Base-by-base conservation (phyloP, 176 grass and related monocot species). In the Oryza brachyantha region DNA sequence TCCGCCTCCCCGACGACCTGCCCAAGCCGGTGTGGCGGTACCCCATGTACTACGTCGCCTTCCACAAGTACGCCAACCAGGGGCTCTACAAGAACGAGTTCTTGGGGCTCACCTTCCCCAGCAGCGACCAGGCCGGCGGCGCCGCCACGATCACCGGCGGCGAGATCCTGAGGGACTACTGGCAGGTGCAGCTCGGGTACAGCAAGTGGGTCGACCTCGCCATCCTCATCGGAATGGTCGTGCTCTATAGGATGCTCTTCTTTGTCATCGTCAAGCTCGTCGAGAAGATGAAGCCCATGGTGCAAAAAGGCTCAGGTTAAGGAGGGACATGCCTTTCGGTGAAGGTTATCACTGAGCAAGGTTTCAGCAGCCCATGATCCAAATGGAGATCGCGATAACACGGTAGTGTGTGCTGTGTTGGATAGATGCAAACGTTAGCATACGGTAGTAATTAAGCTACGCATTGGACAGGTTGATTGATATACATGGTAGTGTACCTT, bases 41-140 rank as follows among this genome's bases (percentile, higher is more conserved):
- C 46, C 91, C 94, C 3, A 90, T 97, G 86, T 97, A 97, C 81
- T 97, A 93, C 61, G 32, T 97, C 46, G 59, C 94, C 0, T 97
- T 97, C 78, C 94, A 97, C 59, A 97, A 90, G 82, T 93, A 97
- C 39, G 83, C 86, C 13, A 91, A 89, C 82, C 91, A 97, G 62
- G 91, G 94, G 0, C 88, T 97, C 76, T 97, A 91, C 60, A 93
- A 97, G 86, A 97, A 93, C 21, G 94, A 97, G 79, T 97, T 92
- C 74, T 9, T 90, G 22, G 86, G 91, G 5, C 82, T 94, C n/a
- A 90, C 70, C 21, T 97, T 94, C 81, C 94, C 94, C 35, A 89
- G 77, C 57, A 81, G 76, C 68, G 84, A 78, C 45, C 75, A 13
- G 1, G 82, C 52, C 24, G 79, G 78, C 4, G 36, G 41, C 2